Conservation (phyloP, 495 filamentous ascomycete species). For the Talaromyces borbonicus region DNA sequence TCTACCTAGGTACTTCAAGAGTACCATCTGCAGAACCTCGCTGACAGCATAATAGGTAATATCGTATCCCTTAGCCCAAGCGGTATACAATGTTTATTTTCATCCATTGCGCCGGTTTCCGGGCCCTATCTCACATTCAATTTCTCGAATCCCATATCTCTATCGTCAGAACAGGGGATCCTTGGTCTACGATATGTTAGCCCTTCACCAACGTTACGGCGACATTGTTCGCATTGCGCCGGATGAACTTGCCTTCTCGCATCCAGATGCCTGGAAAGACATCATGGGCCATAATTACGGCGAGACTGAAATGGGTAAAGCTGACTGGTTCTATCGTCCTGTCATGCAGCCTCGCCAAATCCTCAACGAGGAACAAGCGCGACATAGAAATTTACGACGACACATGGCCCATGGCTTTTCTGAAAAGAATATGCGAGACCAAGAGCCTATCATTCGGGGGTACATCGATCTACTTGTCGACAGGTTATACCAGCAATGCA, state of each 20-base stretch:
- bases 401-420: constrained; percentile 46
- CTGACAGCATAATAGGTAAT: constrained; percentile 4
- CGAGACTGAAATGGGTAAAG: not conserved
- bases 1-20: too few relatives aligned
- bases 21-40: too few relatives aligned
- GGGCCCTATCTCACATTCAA: constrained; percentile 35
- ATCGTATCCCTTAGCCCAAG: constrained; percentile 1
- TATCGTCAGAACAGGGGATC: constrained; percentile 23
- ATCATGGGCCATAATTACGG: constrained; percentile 36
- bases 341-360: constrained; percentile 9
- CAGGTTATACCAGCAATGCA: constrained; percentile 26
- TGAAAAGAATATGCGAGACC: constrained; percentile 32
- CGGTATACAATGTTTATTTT: constrained; percentile 39
- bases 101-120: constrained; percentile 42
- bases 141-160: constrained; percentile 21
- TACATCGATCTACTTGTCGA: constrained; percentile 38
- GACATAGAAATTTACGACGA: constrained; percentile 32
- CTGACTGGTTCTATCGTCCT: constrained; percentile 12
- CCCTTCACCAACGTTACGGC: constrained; percentile 42
- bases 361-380: constrained; percentile 22
- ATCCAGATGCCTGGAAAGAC: constrained; percentile 44
- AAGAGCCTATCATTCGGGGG: constrained; percentile 31
- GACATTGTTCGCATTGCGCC: constrained; percentile 45
- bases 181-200: constrained; percentile 28
- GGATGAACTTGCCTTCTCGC: constrained; percentile 39